Percentiles rank a stretch among this genome's conserved stretches.
phyloP scores from a whole-genome alignment of 2,329 filamentous ascomycete genomes.

The Ophiosphaerella korrae region DNA sequence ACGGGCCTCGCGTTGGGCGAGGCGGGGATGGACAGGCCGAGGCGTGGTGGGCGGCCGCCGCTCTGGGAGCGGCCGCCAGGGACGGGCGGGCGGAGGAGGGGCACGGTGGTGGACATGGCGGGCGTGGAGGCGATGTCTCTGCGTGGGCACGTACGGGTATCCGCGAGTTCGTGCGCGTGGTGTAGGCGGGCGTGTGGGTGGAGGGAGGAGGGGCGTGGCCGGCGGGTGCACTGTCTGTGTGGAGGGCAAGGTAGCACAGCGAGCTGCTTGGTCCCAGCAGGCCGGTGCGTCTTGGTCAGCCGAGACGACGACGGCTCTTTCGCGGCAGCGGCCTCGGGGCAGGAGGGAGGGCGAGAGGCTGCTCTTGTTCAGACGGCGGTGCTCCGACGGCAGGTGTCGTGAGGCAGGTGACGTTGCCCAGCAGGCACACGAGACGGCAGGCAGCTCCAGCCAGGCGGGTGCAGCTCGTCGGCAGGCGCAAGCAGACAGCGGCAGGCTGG shows the following conservation, averaged over 20 bases:
- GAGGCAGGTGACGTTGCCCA: no score
- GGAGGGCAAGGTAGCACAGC: slow-evolving; percentile 23
- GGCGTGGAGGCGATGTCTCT: slow-evolving; percentile 11
- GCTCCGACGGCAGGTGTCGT: no score
- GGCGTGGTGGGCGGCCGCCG: slow-evolving; percentile 71
- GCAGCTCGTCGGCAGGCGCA: neutral
- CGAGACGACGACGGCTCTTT: slow-evolving; percentile 35
- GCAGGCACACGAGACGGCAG: no score
- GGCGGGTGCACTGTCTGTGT: slow-evolving; percentile 3
- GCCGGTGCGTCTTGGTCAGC: slow-evolving; percentile 37
- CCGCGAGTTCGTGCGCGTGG: slow-evolving; percentile 24
- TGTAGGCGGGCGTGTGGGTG: slow-evolving; percentile 26
- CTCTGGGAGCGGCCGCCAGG: slow-evolving; percentile 65
- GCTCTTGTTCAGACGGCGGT: no score
- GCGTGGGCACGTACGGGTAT: slow-evolving; percentile 11
- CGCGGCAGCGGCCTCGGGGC: neutral
- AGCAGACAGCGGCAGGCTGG: neutral
- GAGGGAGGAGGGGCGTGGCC: slow-evolving; percentile 19
- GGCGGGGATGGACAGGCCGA: slow-evolving; percentile 88
- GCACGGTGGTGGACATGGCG: slow-evolving; percentile 77
- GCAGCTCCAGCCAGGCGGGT: neutral
- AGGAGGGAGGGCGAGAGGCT: neutral
- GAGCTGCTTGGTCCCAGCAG: slow-evolving; percentile 32
- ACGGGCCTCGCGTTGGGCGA: slow-evolving; percentile 84
- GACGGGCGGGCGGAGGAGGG: slow-evolving; percentile 81